phyloP scores from a whole-genome alignment of 192 early-diverging fungal genomes.

The Coemansia nantahalensis region DNA sequence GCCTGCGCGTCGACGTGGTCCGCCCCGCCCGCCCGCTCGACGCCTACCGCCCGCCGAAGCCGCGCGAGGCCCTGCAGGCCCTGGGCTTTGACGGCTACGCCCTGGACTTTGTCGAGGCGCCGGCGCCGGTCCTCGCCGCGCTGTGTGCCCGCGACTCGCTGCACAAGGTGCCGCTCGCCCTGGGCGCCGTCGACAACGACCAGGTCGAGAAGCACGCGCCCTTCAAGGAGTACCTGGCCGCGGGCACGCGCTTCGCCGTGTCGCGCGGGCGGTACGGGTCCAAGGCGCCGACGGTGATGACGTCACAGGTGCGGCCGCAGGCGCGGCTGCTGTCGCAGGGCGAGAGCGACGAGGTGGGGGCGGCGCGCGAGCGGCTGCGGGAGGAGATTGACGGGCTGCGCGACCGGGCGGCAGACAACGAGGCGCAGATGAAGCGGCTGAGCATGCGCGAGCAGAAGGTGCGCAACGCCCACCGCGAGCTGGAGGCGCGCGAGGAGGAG shows the following conservation, averaged over 20 bases:
- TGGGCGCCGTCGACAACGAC: constrained; percentile 35
- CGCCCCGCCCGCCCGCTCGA: constrained; percentile 40
- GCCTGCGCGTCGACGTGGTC: constrained; percentile 62
- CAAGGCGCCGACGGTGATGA: constrained; percentile 31
- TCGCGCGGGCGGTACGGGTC: constrained; percentile 43
- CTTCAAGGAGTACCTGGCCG: constrained; percentile 46
- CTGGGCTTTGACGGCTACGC: constrained; percentile 76
- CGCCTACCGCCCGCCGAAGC: constrained; percentile 26
- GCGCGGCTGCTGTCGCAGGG: constrained; percentile 29
- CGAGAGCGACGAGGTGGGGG: constrained; percentile 39
- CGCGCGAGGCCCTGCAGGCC: constrained; percentile 30
- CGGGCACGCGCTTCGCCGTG: constrained; percentile 28
- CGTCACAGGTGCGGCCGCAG: constrained; percentile 13
- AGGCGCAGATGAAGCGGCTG: constrained; percentile 27
- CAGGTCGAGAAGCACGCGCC: constrained; percentile 13
- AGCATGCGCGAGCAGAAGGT: constrained; percentile 20
- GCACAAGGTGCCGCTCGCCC: constrained; percentile 55
- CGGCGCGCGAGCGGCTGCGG: constrained; percentile 17
- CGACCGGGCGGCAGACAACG: constrained; percentile 20
- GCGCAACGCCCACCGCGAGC: constrained; percentile 22
- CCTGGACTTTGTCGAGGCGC: constrained; percentile 74
- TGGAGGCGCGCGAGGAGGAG: constrained; percentile 31
- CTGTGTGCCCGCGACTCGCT: constrained; percentile 62
- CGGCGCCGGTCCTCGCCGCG: constrained; percentile 58
- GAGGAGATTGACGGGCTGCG: constrained; percentile 26